phyloP scores from a whole-genome alignment of 2,329 filamentous ascomycete species.

The Phialocephala subalpina region DNA sequence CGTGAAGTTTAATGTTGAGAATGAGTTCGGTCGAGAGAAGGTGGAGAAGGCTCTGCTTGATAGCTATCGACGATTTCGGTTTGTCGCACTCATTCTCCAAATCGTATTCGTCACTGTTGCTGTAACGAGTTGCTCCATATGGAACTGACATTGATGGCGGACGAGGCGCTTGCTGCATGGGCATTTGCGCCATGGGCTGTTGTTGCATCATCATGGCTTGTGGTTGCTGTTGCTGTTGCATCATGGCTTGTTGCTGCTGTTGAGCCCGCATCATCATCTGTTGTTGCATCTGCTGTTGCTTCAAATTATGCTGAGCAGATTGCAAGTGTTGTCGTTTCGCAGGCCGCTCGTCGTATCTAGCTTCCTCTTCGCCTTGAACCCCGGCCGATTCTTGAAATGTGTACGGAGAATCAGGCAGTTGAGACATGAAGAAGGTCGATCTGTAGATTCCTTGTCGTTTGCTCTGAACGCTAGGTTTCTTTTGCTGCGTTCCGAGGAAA shows the following conservation, averaged over 20 bases:
- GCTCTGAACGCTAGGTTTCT: conserved; percentile 34
- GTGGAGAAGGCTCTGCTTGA: conserved; percentile 65
- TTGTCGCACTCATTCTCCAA: conserved; percentile 19
- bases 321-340: conserved; percentile 6
- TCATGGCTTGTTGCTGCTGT: conserved; percentile 63
- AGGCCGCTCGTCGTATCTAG: conserved; percentile 22
- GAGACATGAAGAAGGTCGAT: conserved; percentile 41
- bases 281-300: conserved; percentile 75
- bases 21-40: conserved; percentile 63
- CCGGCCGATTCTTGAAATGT: conserved; percentile 16
- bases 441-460: conserved; percentile 39
- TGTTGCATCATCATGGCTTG: neutral
- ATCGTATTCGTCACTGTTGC: conserved; percentile 28
- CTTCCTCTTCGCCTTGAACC: conserved; percentile 39
- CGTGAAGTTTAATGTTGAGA: conserved; percentile 56
- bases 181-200: conserved; percentile 10
- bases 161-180: neutral
- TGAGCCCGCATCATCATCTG: conserved; percentile 58
- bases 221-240: conserved; percentile 15
- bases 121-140: neutral
- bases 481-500: conserved; percentile 33
- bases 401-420: conserved; percentile 35
- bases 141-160: neutral
- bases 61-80: conserved; percentile 49
- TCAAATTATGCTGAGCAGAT: conserved; percentile 55